Percentiles rank a stretch among this genome's conserved stretches.
Evolutionary conservation across 345 rosid species (phyloP).

Genomic region (Carallia pectinifolia): DNA sequence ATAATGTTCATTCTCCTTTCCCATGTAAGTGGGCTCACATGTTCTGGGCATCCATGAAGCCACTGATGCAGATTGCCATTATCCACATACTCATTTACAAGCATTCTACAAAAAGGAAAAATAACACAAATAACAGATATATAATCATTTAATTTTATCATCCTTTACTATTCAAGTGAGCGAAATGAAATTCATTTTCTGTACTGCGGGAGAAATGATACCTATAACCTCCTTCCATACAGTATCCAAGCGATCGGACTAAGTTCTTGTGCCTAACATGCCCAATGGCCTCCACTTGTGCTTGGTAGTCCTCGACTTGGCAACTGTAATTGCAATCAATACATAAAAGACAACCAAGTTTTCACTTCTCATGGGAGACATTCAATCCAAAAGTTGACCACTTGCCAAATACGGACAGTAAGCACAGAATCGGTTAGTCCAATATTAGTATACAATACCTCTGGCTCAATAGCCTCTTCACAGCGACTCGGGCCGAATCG

Average conservation of each 20-base stretch:
- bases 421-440: no score
- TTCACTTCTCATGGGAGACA: background rate
- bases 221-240: slow-evolving; percentile 60
- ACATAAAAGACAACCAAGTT: background rate
- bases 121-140: background rate
- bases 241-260: slow-evolving; percentile 62
- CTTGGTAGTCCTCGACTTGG: slow-evolving; percentile 42
- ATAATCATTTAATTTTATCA: background rate
- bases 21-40: slow-evolving; percentile 54
- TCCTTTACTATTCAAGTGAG: background rate
- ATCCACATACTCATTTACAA: slow-evolving; percentile 61
- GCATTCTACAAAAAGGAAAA: slow-evolving; percentile 42
- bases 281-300: slow-evolving; percentile 49
- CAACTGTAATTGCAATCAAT: slow-evolving; percentile 25
- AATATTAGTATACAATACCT: slow-evolving; percentile 29
- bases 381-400: background rate
- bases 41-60: slow-evolving; percentile 60
- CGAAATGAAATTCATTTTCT: background rate
- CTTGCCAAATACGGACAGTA: background rate
- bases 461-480: slow-evolving; percentile 45
- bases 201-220: slow-evolving; percentile 16
- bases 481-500: slow-evolving; percentile 48
- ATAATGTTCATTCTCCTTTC: slow-evolving; percentile 52
- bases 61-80: slow-evolving; percentile 73
- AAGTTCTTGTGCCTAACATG: slow-evolving; percentile 64